Conservation (phyloP, 2,329 filamentous ascomycete genomes). For the Colletotrichum truncatum region DNA sequence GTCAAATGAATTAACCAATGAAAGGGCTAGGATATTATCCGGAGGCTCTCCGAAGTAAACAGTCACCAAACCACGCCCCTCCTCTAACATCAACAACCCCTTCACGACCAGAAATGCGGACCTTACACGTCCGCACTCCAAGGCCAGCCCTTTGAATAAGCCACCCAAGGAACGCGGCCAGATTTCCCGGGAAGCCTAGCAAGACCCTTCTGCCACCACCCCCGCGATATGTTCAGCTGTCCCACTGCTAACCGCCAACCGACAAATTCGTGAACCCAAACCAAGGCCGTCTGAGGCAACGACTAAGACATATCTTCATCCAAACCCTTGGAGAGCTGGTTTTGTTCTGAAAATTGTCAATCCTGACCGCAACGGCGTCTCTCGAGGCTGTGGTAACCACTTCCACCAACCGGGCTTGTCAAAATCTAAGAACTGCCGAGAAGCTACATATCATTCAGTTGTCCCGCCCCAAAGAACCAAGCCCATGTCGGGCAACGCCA, state of each 20-base stretch:
- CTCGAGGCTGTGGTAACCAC: background rate
- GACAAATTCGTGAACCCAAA: conserved; percentile 7
- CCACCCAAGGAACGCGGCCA: conserved; percentile 1
- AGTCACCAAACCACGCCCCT: background rate
- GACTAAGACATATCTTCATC: background rate
- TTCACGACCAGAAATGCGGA: background rate
- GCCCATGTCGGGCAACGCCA: background rate
- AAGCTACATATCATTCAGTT: conserved; percentile 3
- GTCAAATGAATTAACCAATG: background rate
- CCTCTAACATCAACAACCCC: background rate
- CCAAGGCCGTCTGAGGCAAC: background rate
- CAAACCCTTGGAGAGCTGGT: background rate
- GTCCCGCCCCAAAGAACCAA: background rate
- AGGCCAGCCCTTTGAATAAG: background rate
- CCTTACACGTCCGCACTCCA: background rate
- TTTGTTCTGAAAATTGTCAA: background rate
- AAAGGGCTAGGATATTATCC: background rate
- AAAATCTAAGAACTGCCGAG: conserved; percentile 23
- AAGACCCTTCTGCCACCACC: background rate
- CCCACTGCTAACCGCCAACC: background rate
- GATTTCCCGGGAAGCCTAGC: background rate
- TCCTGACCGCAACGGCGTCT: background rate
- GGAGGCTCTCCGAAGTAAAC: background rate
- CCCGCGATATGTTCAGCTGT: background rate
- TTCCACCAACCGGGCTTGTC: background rate